phyloP scores from a whole-genome alignment of 371 early-diverging fungal genomes.

The Synchytrium microbalum region DNA sequence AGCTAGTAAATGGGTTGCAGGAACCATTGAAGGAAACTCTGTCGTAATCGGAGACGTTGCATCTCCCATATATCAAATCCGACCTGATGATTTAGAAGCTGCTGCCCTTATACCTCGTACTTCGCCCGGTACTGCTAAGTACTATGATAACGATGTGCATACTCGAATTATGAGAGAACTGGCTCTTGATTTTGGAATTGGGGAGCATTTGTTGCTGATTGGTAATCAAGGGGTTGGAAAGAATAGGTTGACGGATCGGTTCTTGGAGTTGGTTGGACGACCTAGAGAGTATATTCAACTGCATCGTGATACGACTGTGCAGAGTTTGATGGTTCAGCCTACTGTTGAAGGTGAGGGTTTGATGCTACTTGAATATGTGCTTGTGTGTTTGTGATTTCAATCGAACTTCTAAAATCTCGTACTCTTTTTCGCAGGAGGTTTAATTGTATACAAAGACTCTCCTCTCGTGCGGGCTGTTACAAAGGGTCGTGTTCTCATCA shows the following conservation, averaged over 20 bases:
- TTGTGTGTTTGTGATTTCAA: too few species aligned
- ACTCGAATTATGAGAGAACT: too few species aligned
- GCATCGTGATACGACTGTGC: conserved; percentile 77
- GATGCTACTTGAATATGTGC: too few species aligned
- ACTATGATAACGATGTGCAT: too few species aligned
- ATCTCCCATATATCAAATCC: conserved; percentile 13
- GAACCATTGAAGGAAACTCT: conserved; percentile 18
- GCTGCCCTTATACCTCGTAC: too few species aligned
- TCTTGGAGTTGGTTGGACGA: conserved; percentile 59
- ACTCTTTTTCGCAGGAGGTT: too few species aligned
- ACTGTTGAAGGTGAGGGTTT: conserved; percentile 65
- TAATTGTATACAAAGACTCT: conserved; percentile 76
- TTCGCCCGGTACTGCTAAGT: too few species aligned
- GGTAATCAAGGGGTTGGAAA: conserved; percentile 84
- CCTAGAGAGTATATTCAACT: conserved; percentile 81
- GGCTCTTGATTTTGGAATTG: too few species aligned
- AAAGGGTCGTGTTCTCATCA: too few species aligned
- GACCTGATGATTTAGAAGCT: conserved; percentile 4
- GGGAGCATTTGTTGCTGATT: conserved; percentile 61
- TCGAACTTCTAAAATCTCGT: too few species aligned
- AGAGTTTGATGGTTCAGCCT: conserved; percentile 68
- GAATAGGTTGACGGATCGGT: conserved; percentile 71
- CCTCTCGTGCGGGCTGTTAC: conserved; percentile 62
- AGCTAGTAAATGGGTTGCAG: too few species aligned
- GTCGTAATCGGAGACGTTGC: conserved; percentile 13